Base-by-base conservation (phyloP, 2,329 filamentous ascomycete species). In the Venturia oleaginea region DNA sequence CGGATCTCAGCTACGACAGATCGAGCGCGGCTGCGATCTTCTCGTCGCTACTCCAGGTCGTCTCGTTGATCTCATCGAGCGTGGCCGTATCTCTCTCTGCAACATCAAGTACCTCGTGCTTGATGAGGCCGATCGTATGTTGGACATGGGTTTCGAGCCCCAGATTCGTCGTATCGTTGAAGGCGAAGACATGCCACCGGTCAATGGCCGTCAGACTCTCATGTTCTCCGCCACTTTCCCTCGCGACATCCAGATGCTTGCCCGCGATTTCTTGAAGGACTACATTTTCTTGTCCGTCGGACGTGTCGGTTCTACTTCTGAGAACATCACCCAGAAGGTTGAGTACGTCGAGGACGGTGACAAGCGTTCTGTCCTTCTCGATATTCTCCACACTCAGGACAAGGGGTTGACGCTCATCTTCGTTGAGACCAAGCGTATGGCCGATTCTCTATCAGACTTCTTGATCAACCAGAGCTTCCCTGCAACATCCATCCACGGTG, bases 91-190 rank as follows among this genome's bases (percentile, higher is more conserved):
- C 77, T 97, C 94, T 55, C 88, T 99, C 64, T 86, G 88, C 78
- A 97, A 96, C 84, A 99, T 99, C 85, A 97, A 97, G 84, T 99
- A 99, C 77, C 86, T 99, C 67, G 91, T 99, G 72, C 90, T 99
- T 64, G 94, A 99, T 72, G 94, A 99, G 86, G 94, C 94, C 78
- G 94, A 99, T 83, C 94, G 94, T 77, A 99, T 99, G 94, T 84
- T 99, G 84, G 94, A 99, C 85, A 99, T 99, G 94, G 94, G 94
- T 94, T 99, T 99, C 84, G 94, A 99, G 83, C 94, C 94, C 73
- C 94, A 99, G 81, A 99, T 99, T 75, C 92, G 94, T 74, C 90
- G 93, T 72, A 97, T 99, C 73, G 94, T 99, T 57, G 93, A 97
- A 80, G 92, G 92, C 67, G 94, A 97, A 80, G 94, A 99, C 73